Base-by-base conservation (phyloP, 768 basidiomycete species). In the Punctularia strigosozonata region DNA sequence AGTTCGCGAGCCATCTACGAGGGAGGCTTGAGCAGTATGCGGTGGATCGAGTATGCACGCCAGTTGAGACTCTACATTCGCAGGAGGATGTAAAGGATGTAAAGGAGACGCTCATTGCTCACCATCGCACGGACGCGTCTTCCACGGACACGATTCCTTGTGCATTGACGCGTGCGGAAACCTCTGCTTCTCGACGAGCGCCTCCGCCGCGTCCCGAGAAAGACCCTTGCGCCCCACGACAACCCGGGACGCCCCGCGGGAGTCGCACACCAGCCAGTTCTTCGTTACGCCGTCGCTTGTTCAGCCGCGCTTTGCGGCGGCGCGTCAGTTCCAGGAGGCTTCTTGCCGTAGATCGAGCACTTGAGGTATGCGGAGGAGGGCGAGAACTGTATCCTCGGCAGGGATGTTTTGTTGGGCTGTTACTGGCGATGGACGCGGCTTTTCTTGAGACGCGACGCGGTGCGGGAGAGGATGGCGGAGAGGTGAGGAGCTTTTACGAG, bases 61-160 rank as follows among this genome's bases (percentile, higher is more conserved):
- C 10, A 70, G 26, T 3, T 37, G 19, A 39, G 41, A 39, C 42
- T 24, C 28, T 31, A n/a, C n/a, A n/a, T n/a, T 24, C 4, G 6
- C 3, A 7, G 4, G 2, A 17, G 25, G 13, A 19, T 14, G 26
- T 71, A 15, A 59, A 61, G 12, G 46, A 39, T 12, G 42, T 10
- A 26, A 14, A 21, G n/a, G 7, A 3, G n/a, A 13, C 10, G 12
- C 10, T 34, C 13, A 10, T 20, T 19, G 55, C 75, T 44, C 50
- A 89, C 86, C 61, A 55, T 87, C 82, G 47, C 86, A 88, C 53
- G 89, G 87, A 40, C 74, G 71, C 36, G 68, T 63, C 54, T 73
- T 83, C 87, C 87, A 90, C 3, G 87, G 86, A 51, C 87, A 90
- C 0, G 82, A 81, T 32, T 75, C 67, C 55, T 87, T 87, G 53